phyloP scores from a whole-genome alignment of 1,139 yeast genomes.

The Saccharomyces hybrid region DNA sequence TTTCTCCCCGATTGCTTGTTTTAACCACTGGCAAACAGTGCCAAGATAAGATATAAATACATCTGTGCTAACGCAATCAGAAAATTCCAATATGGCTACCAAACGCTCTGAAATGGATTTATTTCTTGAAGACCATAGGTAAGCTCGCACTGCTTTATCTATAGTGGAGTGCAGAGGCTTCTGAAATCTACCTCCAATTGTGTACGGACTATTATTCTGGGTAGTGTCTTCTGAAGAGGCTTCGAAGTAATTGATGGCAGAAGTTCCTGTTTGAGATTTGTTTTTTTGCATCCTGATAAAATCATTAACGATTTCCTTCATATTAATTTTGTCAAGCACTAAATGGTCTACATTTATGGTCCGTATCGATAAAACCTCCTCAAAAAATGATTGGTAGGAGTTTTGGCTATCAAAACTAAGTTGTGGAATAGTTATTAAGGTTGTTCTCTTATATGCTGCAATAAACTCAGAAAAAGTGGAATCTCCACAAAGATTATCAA shows the following conservation, averaged over 20 bases:
- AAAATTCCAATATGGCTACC: background rate
- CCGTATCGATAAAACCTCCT: background rate
- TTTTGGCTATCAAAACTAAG: background rate
- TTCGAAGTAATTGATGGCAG: background rate
- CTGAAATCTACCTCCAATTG: background rate
- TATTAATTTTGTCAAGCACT: background rate
- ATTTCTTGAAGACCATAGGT: background rate
- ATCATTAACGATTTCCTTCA: background rate
- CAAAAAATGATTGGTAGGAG: background rate
- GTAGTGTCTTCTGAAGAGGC: background rate
- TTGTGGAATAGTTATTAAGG: background rate
- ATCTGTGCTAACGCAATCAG: background rate
- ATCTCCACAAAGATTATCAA: slow-evolving; percentile 2
- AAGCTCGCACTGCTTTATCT: background rate
- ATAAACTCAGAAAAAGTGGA: background rate
- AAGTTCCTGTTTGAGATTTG: background rate
- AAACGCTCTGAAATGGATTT: background rate
- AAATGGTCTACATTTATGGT: background rate
- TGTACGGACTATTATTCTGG: background rate
- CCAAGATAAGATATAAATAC: slow-evolving; percentile 2
- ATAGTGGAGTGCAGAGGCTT: background rate
- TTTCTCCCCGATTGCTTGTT: background rate
- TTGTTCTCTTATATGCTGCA: background rate
- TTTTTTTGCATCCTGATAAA: background rate
- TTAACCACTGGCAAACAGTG: slow-evolving; percentile 6